Evolutionary conservation across 257 asterid species (phyloP).

Genomic region (Thymus quinquecostatus): DNA sequence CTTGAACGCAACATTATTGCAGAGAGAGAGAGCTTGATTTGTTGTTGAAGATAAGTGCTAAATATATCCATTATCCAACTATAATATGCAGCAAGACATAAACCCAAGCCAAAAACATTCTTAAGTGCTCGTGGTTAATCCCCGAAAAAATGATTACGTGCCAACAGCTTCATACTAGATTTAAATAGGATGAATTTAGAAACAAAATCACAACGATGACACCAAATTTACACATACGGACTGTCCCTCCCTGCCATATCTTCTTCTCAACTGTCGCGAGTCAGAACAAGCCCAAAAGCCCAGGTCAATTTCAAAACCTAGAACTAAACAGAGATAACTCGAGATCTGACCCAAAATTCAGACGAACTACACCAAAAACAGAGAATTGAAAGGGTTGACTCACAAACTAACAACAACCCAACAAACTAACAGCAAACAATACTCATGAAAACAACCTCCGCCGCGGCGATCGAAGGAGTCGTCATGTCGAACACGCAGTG

Average conservation of each 20-base stretch:
- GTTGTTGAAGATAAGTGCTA: slow-evolving; percentile 22
- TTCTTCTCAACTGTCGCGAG: slow-evolving; percentile 49
- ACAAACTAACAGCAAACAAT: background rate
- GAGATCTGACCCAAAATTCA: background rate
- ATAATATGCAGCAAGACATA: slow-evolving; percentile 19
- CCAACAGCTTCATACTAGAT: slow-evolving; percentile 7
- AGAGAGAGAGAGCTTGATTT: slow-evolving; percentile 4
- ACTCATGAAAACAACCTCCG: slow-evolving; percentile 31
- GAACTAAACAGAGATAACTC: background rate
- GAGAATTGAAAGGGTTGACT: background rate
- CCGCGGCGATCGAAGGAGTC: slow-evolving; percentile 64
- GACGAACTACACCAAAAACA: background rate
- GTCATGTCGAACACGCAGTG: slow-evolving; percentile 84
- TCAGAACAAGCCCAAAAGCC: slow-evolving; percentile 35
- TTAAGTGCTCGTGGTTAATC: slow-evolving; percentile 9
- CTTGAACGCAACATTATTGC: too few relatives aligned
- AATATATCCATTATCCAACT: slow-evolving; percentile 12
- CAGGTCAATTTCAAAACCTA: background rate
- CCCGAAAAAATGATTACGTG: slow-evolving; percentile 2
- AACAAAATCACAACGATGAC: slow-evolving; percentile 33
- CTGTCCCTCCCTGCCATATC: slow-evolving; percentile 39
- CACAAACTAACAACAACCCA: background rate
- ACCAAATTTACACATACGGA: slow-evolving; percentile 46
- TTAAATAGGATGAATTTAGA: slow-evolving; percentile 25
- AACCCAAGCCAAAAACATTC: background rate